Percentiles rank a stretch among this genome's conserved stretches.
phyloP scores from a whole-genome alignment of 495 filamentous ascomycete species.

The Podospora tetraspora region DNA sequence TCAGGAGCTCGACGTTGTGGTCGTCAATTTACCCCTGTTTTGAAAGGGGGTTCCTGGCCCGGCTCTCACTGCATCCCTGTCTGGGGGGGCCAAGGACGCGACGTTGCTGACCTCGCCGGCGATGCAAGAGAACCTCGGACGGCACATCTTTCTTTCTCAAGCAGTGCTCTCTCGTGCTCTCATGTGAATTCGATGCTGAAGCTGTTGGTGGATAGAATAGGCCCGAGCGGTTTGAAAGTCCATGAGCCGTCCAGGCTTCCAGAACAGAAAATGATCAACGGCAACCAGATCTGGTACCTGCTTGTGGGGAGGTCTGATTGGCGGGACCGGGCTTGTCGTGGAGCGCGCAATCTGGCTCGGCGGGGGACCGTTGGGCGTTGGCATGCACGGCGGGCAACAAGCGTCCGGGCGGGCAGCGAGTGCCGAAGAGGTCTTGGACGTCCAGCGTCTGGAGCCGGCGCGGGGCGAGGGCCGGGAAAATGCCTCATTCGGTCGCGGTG shows the following conservation, averaged over 20 bases:
- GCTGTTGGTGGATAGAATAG: neutral
- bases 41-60: neutral
- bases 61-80: neutral
- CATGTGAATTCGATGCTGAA: neutral
- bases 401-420: neutral
- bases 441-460: neutral
- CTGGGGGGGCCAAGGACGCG: neutral
- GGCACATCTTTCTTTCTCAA: neutral
- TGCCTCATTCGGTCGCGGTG: slow-evolving; percentile 10
- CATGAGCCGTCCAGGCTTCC: neutral
- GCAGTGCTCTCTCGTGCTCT: neutral
- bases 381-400: neutral
- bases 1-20: neutral
- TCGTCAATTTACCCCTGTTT: neutral
- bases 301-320: neutral
- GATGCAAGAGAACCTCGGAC: neutral
- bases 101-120: neutral
- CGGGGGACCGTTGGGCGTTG: neutral
- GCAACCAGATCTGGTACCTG: slow-evolving; percentile 9
- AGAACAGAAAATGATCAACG: neutral
- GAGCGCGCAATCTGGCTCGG: neutral
- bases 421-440: neutral
- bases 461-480: slow-evolving; percentile 7
- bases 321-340: neutral
- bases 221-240: neutral